Evolutionary conservation across 2,329 filamentous ascomycete species (phyloP), one percentile per base, ranked within the genome.

Genomic region (Colletotrichum sp.): DNA sequence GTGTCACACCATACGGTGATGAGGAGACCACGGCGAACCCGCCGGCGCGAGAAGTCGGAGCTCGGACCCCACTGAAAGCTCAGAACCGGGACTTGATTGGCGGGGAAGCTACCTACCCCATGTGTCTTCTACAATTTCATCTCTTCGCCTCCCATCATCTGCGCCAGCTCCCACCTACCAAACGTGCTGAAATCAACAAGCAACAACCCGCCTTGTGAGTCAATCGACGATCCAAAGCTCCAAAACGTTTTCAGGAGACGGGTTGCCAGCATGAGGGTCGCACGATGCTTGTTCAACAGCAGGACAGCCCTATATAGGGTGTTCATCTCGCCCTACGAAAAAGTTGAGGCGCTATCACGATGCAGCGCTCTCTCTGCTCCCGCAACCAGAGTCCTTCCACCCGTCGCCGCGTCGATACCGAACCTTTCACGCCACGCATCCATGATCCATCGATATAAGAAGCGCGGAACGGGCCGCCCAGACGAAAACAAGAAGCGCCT

Each of bases 231-330:
- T 16, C 21, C 36, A 48, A 60, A 64, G 24, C 71, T 28, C 30
- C 55, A 26, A 52, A 70, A 39, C 28, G 7, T 59, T 18, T 18
- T 10, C n/a, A 10, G 21, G 3, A 13, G n/a, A 34, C 10, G 7
- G 16, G 21, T 6, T 15, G n/a, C 64, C 60, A 83, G n/a, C 26
- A 89, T 89, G 87, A 84, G 79, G 73, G 76, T 80, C 69, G 74
- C 83, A 28, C 74, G 78, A 71, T 88, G 86, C 76, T 78, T 88
- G 57, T 86, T 86, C 80, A 87, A 84, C 77, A 85, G 87, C 67
- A 85, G 86, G n/a, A 79, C 83, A 43, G 87, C 88, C 76, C 85
- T 91, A 7, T 85, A 86, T 61, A 83, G 85, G 69, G 86, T 89
- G 64, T 89, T 90, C 78, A 78, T 90, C 78, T 82, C 83, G 63